A percentile compares a stretch with the other conserved stretches of the same genome.
These are phyloP conservation scores for Huntiella abstrusa DNA, from an alignment of 2,329 filamentous ascomycete genomes.

Conservation along the genomic window DNA sequence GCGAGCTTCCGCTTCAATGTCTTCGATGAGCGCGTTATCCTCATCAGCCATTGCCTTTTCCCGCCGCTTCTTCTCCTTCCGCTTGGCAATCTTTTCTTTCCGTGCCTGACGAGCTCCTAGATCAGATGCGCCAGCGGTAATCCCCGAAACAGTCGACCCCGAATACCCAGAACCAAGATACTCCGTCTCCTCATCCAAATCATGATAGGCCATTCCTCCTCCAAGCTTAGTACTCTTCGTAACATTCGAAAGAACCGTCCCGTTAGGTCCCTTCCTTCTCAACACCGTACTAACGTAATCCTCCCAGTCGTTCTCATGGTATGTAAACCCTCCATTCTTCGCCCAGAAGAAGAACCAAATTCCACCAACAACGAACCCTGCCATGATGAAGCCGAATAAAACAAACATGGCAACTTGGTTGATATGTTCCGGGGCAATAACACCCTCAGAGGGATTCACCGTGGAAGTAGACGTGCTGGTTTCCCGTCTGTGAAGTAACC, in stretches of 20 bases:
- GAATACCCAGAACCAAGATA: constrained; percentile 30
- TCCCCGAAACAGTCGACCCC: constrained; percentile 19
- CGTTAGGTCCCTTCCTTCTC: constrained; percentile 73
- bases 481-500: constrained; percentile 25
- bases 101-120: constrained; percentile 35
- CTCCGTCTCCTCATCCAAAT: constrained; percentile 34
- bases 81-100: constrained; percentile 32
- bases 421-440: constrained; percentile 35
- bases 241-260: constrained; percentile 64
- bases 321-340: constrained; percentile 85
- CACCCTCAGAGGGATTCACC: constrained; percentile 26
- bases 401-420: constrained; percentile 60
- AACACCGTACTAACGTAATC: constrained; percentile 95
- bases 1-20: constrained; percentile 43
- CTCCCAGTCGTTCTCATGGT: constrained; percentile 77
- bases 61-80: constrained; percentile 23
- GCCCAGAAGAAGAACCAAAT: constrained; percentile 99
- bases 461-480: constrained; percentile 16
- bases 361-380: constrained; percentile 49
- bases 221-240: constrained; percentile 69
- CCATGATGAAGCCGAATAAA: constrained; percentile 69
- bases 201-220: constrained; percentile 70
- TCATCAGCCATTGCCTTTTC: constrained; percentile 28
- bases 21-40: constrained; percentile 37
- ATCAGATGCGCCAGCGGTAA: constrained; percentile 39